These are phyloP conservation scores for Botryococcus braunii DNA, from an alignment of 163 green algal genomes.

Conservation along the genomic window DNA sequence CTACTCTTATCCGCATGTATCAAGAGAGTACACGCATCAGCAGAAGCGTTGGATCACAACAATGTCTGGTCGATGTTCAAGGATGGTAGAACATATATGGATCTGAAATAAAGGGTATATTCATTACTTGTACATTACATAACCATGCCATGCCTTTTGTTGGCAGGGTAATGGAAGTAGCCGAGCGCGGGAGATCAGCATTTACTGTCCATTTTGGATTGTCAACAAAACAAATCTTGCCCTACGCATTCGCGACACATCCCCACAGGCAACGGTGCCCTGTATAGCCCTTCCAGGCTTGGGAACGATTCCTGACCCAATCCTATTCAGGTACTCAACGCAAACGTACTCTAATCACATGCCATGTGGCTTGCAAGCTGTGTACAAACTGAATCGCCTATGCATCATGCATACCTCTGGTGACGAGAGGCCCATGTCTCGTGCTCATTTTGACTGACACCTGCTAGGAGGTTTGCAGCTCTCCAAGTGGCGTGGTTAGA, in stretches of 20 bases:
- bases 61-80: conserved; percentile 1
- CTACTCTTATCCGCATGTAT: too few species aligned
- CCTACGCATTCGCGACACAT: conserved; percentile 11
- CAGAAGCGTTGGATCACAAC: neutral
- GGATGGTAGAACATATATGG: neutral
- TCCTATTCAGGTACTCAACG: conserved; percentile 18
- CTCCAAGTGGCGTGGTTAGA: conserved; percentile 3
- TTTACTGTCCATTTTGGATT: conserved; percentile 36
- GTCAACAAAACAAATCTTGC: conserved; percentile 36
- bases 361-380: too few species aligned
- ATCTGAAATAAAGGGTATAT: too few species aligned
- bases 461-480: conserved; percentile 12
- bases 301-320: conserved; percentile 6
- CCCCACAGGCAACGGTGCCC: neutral
- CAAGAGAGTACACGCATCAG: too few species aligned
- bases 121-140: too few species aligned
- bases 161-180: conserved; percentile 21
- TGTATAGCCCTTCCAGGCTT: conserved; percentile 3
- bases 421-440: too few species aligned
- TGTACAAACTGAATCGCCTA: too few species aligned
- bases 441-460: too few species aligned
- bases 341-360: too few species aligned
- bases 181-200: conserved; percentile 17
- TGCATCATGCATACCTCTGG: too few species aligned
- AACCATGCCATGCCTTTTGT: neutral